These are phyloP conservation scores for Phytophthora pluvialis DNA, from an alignment of 352 stramenopile genomes.

Conservation along the genomic window DNA sequence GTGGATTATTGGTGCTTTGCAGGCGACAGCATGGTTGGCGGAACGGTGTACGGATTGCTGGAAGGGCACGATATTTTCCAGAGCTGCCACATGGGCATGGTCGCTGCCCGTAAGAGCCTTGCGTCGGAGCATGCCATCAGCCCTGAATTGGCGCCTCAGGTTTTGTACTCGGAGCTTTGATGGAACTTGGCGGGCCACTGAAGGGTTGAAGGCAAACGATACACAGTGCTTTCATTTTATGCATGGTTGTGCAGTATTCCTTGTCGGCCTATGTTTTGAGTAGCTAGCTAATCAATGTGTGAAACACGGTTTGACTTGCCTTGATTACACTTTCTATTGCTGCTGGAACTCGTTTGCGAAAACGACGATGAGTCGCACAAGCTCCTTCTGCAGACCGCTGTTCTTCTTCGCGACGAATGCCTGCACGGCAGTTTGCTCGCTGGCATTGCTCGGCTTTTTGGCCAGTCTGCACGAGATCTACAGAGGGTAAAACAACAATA, in stretches of 20 bases:
- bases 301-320: slow-evolving; percentile 18
- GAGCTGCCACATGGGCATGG: slow-evolving; percentile 80
- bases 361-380: slow-evolving; percentile 61
- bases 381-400: slow-evolving; percentile 68
- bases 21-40: slow-evolving; percentile 81
- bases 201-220: slow-evolving; percentile 8
- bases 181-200: not conserved
- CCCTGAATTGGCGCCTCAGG: slow-evolving; percentile 45
- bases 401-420: slow-evolving; percentile 55
- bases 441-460: slow-evolving; percentile 55
- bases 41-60: slow-evolving; percentile 79
- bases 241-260: slow-evolving; percentile 18
- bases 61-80: slow-evolving; percentile 62
- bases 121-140: slow-evolving; percentile 72
- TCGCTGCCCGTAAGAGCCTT: slow-evolving; percentile 72
- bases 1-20: not conserved
- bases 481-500: not conserved
- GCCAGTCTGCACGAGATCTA: slow-evolving; percentile 66
- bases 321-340: slow-evolving; percentile 53
- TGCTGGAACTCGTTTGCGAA: slow-evolving; percentile 74
- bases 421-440: slow-evolving; percentile 53
- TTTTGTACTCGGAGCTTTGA: slow-evolving; percentile 41
- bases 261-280: slow-evolving; percentile 9
- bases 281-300: slow-evolving; percentile 7
- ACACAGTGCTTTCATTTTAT: slow-evolving; percentile 20